Conservation (phyloP, 345 rosid species). For the Eucalyptus polybractea region DNA sequence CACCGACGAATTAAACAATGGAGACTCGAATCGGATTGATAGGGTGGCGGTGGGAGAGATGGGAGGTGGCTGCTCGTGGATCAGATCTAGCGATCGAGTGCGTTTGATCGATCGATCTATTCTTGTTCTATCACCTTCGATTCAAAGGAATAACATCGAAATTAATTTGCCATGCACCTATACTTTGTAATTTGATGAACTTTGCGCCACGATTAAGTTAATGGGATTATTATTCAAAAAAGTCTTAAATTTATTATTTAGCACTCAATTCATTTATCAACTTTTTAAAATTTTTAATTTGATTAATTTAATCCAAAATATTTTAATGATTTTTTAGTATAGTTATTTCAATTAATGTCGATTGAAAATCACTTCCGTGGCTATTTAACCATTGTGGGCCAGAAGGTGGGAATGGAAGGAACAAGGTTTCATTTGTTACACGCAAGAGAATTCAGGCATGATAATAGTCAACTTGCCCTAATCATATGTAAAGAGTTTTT, state of each 20-base stretch:
- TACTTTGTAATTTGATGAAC: not conserved
- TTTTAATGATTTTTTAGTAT: too few species aligned
- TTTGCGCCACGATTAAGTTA: not conserved
- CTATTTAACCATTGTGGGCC: too few species aligned
- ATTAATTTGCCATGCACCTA: not conserved
- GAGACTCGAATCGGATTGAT: not conserved
- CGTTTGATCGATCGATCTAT: accelerated
- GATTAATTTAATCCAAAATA: too few species aligned
- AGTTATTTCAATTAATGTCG: too few species aligned
- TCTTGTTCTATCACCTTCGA: not conserved
- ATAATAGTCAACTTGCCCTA: not conserved
- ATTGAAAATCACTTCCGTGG: not conserved
- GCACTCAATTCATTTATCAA: too few species aligned
- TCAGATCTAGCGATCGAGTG: not conserved
- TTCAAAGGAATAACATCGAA: not conserved
- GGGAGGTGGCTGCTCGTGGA: not conserved
- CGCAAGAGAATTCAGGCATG: not conserved
- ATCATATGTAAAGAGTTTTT: not conserved
- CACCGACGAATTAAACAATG: not conserved
- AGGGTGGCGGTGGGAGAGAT: not conserved
- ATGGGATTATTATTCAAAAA: not conserved
- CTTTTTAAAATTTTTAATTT: not conserved
- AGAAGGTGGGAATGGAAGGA: not conserved
- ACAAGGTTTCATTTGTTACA: not conserved
- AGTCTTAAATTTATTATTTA: not conserved